phyloP scores from a whole-genome alignment of 1,284 basidiomycete species.

The Rhodotorula sp. region DNA sequence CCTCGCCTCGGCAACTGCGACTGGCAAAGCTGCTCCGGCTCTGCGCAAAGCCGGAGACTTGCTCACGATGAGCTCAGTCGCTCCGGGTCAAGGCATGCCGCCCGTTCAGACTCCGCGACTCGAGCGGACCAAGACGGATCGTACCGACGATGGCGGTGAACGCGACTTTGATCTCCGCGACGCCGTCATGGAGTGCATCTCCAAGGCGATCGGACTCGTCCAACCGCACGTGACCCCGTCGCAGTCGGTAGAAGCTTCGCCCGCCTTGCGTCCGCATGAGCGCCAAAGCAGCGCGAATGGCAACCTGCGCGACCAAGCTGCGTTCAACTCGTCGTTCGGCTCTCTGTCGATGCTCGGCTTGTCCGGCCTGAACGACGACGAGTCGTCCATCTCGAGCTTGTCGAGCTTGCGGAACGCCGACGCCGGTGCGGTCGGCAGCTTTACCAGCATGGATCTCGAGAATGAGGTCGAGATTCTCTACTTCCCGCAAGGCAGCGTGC shows the following conservation, averaged over 20 bases:
- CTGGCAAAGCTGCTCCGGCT: constrained; percentile 5
- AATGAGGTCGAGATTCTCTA: constrained; percentile 95
- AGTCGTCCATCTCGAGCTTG: constrained; percentile 34
- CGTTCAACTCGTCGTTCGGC: constrained; percentile 76
- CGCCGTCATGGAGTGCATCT: constrained; percentile 95
- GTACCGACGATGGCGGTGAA: constrained; percentile 7
- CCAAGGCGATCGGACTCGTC: constrained; percentile 92
- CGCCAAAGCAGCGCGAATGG: constrained; percentile 31
- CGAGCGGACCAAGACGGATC: constrained; percentile 27
- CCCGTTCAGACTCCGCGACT: constrained; percentile 30
- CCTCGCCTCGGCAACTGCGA: not conserved
- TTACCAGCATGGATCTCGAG: constrained; percentile 67
- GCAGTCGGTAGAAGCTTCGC: constrained; percentile 39
- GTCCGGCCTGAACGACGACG: constrained; percentile 54
- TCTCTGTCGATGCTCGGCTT: constrained; percentile 77
- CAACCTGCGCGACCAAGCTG: constrained; percentile 39
- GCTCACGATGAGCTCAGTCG: constrained; percentile 38
- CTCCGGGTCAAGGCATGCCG: constrained; percentile 3
- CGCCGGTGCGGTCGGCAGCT: constrained; percentile 45
- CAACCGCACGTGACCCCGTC: constrained; percentile 63
- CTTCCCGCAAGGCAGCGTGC: constrained; percentile 78
- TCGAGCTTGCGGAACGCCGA: constrained; percentile 21
- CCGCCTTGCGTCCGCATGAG: constrained; percentile 36
- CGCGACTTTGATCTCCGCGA: constrained; percentile 75
- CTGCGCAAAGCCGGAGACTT: constrained; percentile 37